These are phyloP conservation scores for Trypanosoma conorhini DNA, from an alignment of 208 protist species.

Conservation along the genomic window DNA sequence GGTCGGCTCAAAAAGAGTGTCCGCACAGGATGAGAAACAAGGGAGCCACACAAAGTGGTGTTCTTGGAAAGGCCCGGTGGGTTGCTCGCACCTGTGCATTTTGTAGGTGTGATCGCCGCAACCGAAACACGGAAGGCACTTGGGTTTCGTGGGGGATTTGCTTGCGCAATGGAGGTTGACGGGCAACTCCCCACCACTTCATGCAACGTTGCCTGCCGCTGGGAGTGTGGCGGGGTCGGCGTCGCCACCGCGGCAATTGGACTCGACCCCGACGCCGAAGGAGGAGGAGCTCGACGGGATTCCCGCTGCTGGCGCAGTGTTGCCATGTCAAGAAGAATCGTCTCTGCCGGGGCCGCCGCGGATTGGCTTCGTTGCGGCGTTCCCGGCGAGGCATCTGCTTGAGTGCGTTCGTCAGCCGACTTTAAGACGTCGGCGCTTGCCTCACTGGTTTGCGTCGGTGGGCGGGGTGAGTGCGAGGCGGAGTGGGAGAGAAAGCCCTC, in stretches of 20 bases:
- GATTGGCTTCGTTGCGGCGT: background rate
- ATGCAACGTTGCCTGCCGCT: background rate
- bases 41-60: background rate
- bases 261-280: background rate
- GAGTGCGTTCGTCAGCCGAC: background rate
- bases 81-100: background rate
- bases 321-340: conserved; percentile 23
- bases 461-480: background rate
- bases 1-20: conserved; percentile 14
- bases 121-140: conserved; percentile 8
- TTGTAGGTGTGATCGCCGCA: background rate
- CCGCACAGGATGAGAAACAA: background rate
- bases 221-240: background rate
- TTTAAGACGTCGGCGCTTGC: background rate
- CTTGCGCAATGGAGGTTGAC: background rate
- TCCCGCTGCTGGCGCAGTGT: conserved; percentile 23
- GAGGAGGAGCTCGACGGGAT: background rate
- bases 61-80: background rate
- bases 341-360: background rate
- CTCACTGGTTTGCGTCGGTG: conserved; percentile 5
- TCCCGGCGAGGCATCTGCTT: background rate
- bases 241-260: background rate
- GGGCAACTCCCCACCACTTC: background rate
- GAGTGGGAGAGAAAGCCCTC: conserved; percentile 20
- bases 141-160: background rate